A percentile compares a stretch with the other conserved stretches of the same genome.
phyloP scores from a whole-genome alignment of 1,139 yeast species.

The Nematodospora anomalae region DNA sequence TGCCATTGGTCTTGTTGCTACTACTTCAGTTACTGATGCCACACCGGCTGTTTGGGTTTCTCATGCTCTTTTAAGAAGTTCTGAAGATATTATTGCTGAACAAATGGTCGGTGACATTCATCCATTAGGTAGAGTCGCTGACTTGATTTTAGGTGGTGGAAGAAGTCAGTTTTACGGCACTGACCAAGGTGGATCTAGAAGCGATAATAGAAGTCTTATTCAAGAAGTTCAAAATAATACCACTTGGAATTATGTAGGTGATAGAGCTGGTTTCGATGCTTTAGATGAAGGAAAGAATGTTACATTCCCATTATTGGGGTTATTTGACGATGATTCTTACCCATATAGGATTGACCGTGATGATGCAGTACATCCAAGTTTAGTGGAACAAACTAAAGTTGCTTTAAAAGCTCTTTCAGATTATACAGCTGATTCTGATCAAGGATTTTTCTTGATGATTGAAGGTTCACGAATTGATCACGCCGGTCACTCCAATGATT shows the following conservation, averaged over 20 bases:
- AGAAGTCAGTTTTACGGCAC: slow-evolving; percentile 65
- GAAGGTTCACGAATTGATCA: slow-evolving; percentile 93
- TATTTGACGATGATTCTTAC: slow-evolving; percentile 69
- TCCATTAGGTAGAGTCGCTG: slow-evolving; percentile 75
- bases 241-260: slow-evolving; percentile 63
- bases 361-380: slow-evolving; percentile 58
- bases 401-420: slow-evolving; percentile 65
- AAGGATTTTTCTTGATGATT: slow-evolving; percentile 77
- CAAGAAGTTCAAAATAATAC: slow-evolving; percentile 57
- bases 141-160: slow-evolving; percentile 87
- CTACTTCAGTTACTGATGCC: slow-evolving; percentile 71
- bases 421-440: slow-evolving; percentile 65
- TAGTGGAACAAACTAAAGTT: slow-evolving; percentile 69
- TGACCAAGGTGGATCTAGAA: slow-evolving; percentile 59
- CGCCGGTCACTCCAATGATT: slow-evolving; percentile 88
- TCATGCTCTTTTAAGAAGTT: slow-evolving; percentile 67
- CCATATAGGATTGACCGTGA: slow-evolving; percentile 81
- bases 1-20: slow-evolving; percentile 81
- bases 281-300: slow-evolving; percentile 57
- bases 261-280: slow-evolving; percentile 55
- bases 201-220: slow-evolving; percentile 63
- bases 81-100: slow-evolving; percentile 78
- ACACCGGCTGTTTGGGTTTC: slow-evolving; percentile 86
- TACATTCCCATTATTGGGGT: slow-evolving; percentile 67
- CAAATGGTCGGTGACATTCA: slow-evolving; percentile 73